These are phyloP conservation scores for Claviceps monticola DNA, from an alignment of 2,329 filamentous ascomycete genomes.

Conservation along the genomic window DNA sequence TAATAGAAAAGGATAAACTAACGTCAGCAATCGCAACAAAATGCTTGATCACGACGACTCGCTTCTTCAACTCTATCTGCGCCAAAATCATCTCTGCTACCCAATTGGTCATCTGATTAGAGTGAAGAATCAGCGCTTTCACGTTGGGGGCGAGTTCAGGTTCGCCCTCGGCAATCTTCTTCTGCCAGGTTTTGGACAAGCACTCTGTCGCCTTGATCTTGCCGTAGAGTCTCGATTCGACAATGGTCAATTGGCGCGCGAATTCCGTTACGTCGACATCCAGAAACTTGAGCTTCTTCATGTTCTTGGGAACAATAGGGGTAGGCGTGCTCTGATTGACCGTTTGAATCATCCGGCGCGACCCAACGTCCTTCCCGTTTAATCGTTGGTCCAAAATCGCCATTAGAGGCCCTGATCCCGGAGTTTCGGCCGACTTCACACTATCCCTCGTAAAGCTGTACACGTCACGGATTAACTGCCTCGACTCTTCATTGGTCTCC, in stretches of 20 bases:
- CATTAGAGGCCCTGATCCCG: constrained; percentile 73
- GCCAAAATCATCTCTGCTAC: constrained; percentile 97
- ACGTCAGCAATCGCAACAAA: constrained; percentile 95
- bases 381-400: constrained; percentile 78
- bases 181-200: constrained; percentile 97
- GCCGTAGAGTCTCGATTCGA: constrained; percentile 85
- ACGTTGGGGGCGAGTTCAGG: constrained; percentile 85
- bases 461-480: constrained; percentile 73
- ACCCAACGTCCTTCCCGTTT: constrained; percentile 73
- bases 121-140: constrained; percentile 91
- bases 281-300: constrained; percentile 98
- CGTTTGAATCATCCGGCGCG: constrained; percentile 76
- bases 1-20: constrained; percentile 24
- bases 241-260: constrained; percentile 92
- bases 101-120: constrained; percentile 98
- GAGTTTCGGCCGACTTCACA: constrained; percentile 85
- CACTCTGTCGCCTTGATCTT: constrained; percentile 96
- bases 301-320: constrained; percentile 93
- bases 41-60: constrained; percentile 95
- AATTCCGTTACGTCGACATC: constrained; percentile 95
- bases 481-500: constrained; percentile 69
- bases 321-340: constrained; percentile 68
- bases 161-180: constrained; percentile 72
- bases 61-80: constrained; percentile 86
- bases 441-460: constrained; percentile 85